These are phyloP conservation scores for Penicillium sp. DNA, from an alignment of 2,329 filamentous ascomycete genomes.

Conservation along the genomic window DNA sequence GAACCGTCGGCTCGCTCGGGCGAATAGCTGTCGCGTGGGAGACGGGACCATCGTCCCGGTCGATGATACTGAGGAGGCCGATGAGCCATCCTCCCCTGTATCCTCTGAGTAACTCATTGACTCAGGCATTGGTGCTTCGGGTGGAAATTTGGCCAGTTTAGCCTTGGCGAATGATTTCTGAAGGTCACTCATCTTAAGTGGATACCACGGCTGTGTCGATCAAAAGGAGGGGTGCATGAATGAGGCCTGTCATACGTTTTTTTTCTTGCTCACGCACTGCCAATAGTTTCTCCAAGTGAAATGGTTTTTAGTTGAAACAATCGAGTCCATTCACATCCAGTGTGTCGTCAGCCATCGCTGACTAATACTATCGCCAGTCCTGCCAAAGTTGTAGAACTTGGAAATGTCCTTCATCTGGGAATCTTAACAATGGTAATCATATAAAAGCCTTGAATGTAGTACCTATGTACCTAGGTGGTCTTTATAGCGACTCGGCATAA, in stretches of 20 bases:
- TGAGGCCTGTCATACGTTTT: not conserved
- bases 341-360: not conserved
- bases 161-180: slow-evolving; percentile 76
- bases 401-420: not conserved
- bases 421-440: not conserved
- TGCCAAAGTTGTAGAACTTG: not conserved
- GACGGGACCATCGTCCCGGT: slow-evolving; percentile 88
- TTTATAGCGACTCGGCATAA: not conserved
- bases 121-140: slow-evolving; percentile 53
- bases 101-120: slow-evolving; percentile 32
- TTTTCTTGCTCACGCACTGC: not conserved
- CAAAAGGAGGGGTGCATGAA: not conserved
- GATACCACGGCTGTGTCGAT: slow-evolving; percentile 6
- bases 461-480: not conserved
- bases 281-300: no score
- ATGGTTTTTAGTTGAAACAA: not conserved
- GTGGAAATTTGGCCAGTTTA: slow-evolving; percentile 63
- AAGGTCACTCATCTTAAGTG: slow-evolving; percentile 68
- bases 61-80: slow-evolving; percentile 81
- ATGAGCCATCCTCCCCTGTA: slow-evolving; percentile 62
- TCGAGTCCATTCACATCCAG: not conserved
- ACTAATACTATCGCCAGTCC: not conserved
- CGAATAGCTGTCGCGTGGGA: slow-evolving; percentile 69
- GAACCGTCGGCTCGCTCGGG: slow-evolving; percentile 63
- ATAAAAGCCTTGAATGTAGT: not conserved